phyloP scores from a whole-genome alignment of 306 rosid genomes.

The Styphnolobium japonicum region DNA sequence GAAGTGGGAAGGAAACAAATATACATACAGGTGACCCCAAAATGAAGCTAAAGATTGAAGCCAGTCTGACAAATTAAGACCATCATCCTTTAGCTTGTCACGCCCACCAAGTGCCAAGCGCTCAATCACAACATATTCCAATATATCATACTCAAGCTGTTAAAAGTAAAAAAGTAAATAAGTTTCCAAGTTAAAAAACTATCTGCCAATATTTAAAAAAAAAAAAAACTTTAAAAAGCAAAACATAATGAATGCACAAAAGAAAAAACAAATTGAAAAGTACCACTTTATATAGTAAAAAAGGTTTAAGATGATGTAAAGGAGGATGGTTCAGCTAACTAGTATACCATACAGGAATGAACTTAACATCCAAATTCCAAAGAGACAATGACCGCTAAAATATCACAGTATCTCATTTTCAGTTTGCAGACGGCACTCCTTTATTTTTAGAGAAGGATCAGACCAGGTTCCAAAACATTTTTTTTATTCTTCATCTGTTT shows the following conservation, averaged over 20 bases:
- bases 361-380: not conserved
- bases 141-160: slow-evolving; percentile 95
- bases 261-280: not conserved
- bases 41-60: slow-evolving; percentile 98
- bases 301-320: not conserved
- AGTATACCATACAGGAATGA: not conserved
- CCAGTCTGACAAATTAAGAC: slow-evolving; percentile 98
- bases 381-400: not conserved
- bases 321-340: not conserved
- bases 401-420: not conserved
- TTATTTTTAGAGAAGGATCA: too few species aligned
- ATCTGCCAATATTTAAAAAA: not conserved
- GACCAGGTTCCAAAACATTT: not conserved
- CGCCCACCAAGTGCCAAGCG: slow-evolving; percentile 94
- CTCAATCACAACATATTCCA: slow-evolving; percentile 97
- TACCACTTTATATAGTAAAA: not conserved
- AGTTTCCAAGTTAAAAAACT: not conserved
- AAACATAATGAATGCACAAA: not conserved
- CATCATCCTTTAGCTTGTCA: slow-evolving; percentile 94
- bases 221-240: slow-evolving; percentile 5
- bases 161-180: slow-evolving; percentile 22
- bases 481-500: not conserved
- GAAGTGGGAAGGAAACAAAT: slow-evolving; percentile 23
- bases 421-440: not conserved
- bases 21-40: slow-evolving; percentile 98